Conservation (phyloP, 2,329 filamentous ascomycete genomes). For the Claviceps fusiformis region DNA sequence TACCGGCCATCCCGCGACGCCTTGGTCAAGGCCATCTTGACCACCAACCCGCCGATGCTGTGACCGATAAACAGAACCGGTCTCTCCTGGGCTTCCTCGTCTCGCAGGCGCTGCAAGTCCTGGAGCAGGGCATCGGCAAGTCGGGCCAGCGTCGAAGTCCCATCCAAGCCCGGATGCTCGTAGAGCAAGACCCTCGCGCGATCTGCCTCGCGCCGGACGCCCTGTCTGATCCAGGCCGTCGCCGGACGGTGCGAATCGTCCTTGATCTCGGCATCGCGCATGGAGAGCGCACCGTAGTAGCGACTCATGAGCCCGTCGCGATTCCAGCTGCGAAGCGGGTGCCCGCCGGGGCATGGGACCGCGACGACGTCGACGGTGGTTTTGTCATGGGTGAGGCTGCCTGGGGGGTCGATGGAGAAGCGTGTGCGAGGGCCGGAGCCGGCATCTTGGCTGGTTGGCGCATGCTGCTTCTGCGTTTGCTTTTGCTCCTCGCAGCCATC, state of each 20-base stretch:
- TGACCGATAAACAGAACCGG: conserved; percentile 49
- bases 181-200: conserved; percentile 38
- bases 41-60: conserved; percentile 46
- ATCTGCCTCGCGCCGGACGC: conserved; percentile 33
- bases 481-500: too few species aligned
- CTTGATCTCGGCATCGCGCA: conserved; percentile 22
- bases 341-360: conserved; percentile 39
- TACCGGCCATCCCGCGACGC: conserved; percentile 26
- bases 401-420: conserved; percentile 22
- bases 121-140: conserved; percentile 34
- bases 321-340: conserved; percentile 39
- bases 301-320: conserved; percentile 33
- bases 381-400: conserved; percentile 31
- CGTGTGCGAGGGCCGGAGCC: conserved; percentile 2
- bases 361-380: conserved; percentile 40
- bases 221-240: conserved; percentile 39
- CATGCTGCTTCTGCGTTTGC: not conserved
- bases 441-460: not conserved
- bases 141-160: conserved; percentile 27
- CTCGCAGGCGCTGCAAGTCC: conserved; percentile 24
- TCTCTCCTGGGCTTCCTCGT: conserved; percentile 23
- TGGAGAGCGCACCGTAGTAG: conserved; percentile 30
- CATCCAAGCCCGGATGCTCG: conserved; percentile 29
- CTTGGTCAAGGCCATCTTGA: conserved; percentile 40
- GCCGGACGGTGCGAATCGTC: not conserved